Conservation (phyloP, 768 basidiomycete species). For the Lactifluus subvellereus region DNA sequence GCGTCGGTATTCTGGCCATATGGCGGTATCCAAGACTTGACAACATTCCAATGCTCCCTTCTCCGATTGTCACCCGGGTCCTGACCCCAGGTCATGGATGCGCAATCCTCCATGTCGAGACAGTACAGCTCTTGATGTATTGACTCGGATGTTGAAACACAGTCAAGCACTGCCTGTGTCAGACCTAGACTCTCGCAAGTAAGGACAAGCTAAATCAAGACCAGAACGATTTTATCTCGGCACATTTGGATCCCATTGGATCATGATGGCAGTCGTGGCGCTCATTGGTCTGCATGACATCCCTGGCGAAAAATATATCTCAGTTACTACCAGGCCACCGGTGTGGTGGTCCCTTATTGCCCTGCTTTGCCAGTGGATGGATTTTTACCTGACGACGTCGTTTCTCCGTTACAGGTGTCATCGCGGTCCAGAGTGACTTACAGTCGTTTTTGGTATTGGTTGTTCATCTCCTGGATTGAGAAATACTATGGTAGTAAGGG, state of each 20-base stretch:
- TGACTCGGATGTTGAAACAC: neutral
- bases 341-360: neutral
- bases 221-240: neutral
- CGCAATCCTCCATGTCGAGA: neutral
- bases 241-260: neutral
- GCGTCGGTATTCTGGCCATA: neutral
- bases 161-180: neutral
- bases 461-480: neutral
- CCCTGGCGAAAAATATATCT: neutral
- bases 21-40: neutral
- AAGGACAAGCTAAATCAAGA: neutral
- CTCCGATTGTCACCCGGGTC: neutral
- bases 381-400: neutral
- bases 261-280: neutral
- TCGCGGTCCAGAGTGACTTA: neutral
- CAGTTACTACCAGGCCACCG: neutral
- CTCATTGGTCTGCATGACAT: neutral
- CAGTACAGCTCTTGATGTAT: neutral
- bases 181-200: neutral
- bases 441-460: neutral
- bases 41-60: neutral
- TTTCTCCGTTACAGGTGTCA: neutral
- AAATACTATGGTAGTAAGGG: neutral
- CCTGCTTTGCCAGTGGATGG: neutral
- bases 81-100: neutral